These are phyloP conservation scores for Paraurostyla sp. DNA, from an alignment of 73 alveolate species.

Conservation along the genomic window DNA sequence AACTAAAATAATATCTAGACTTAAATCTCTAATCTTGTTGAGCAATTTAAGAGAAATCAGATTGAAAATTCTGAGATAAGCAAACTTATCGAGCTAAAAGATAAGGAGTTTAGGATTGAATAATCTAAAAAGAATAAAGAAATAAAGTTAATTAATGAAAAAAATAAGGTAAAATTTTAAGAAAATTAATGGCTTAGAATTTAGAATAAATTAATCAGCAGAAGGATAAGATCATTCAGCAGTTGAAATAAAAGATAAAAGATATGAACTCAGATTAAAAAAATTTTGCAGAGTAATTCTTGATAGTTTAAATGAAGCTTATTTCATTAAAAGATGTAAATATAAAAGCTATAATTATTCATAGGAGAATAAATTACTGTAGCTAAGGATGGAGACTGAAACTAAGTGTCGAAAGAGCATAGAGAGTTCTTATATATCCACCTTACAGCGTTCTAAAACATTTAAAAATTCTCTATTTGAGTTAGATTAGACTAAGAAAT, in stretches of 20 bases:
- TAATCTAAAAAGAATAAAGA: background rate
- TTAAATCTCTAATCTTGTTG: background rate
- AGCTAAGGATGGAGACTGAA: background rate
- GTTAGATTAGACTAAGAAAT: too few species aligned
- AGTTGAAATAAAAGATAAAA: background rate
- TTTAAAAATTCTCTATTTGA: background rate
- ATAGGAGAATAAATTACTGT: conserved; percentile 8
- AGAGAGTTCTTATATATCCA: background rate
- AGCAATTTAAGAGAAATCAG: background rate
- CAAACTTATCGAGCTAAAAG: background rate
- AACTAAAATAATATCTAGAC: too few species aligned
- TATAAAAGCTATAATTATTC: background rate
- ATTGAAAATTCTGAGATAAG: background rate
- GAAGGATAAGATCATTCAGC: background rate
- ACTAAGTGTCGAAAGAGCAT: background rate
- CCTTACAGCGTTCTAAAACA: background rate
- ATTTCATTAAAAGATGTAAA: background rate
- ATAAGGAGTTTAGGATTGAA: background rate
- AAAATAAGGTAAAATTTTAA: background rate
- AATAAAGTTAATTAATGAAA: background rate
- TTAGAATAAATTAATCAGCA: background rate
- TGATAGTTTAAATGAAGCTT: background rate
- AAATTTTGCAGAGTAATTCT: background rate
- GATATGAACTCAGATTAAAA: background rate
- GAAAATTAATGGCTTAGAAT: too few species aligned